Evolutionary conservation across 2,329 filamentous ascomycete species (phyloP).

Genomic region (Cordyceps javanica): DNA sequence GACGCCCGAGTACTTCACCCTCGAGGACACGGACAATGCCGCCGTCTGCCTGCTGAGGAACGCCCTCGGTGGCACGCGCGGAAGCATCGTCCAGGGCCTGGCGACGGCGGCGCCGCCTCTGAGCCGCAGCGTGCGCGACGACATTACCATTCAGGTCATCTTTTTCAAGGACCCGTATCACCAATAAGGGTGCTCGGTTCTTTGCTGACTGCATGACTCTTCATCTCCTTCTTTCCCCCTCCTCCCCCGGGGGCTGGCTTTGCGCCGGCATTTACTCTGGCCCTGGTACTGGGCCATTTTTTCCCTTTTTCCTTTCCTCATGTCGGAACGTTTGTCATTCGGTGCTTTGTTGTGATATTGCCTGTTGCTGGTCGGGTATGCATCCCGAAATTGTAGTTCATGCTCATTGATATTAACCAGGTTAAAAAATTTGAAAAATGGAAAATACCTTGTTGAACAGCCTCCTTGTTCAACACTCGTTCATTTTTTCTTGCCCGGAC

Average conservation of each 20-base stretch:
- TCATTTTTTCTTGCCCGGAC: too few species aligned
- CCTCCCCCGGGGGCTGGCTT: neutral
- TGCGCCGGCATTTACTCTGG: neutral
- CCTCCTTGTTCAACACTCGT: neutral
- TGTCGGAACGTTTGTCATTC: neutral
- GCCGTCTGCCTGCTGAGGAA: constrained; percentile 78
- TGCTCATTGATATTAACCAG: too few species aligned
- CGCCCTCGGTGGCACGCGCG: constrained; percentile 69
- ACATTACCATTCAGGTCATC: constrained; percentile 79
- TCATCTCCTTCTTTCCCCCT: neutral
- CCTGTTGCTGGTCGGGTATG: neutral
- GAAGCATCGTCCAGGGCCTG: constrained; percentile 66
- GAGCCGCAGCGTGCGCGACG: constrained; percentile 60
- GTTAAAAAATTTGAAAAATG: too few species aligned
- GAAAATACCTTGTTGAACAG: too few species aligned
- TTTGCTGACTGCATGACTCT: neutral
- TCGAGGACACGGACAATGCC: constrained; percentile 68
- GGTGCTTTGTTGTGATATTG: neutral
- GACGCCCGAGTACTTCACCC: constrained; percentile 54
- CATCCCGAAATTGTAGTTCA: too few species aligned
- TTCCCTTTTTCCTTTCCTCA: too few species aligned
- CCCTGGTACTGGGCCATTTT: too few species aligned
- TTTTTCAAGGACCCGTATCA: constrained; percentile 39
- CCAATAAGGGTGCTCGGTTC: too few species aligned
- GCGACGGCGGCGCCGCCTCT: constrained; percentile 66